Evolutionary conservation across 257 asterid genomes (phyloP).

Genomic region (Eustoma russellianum): DNA sequence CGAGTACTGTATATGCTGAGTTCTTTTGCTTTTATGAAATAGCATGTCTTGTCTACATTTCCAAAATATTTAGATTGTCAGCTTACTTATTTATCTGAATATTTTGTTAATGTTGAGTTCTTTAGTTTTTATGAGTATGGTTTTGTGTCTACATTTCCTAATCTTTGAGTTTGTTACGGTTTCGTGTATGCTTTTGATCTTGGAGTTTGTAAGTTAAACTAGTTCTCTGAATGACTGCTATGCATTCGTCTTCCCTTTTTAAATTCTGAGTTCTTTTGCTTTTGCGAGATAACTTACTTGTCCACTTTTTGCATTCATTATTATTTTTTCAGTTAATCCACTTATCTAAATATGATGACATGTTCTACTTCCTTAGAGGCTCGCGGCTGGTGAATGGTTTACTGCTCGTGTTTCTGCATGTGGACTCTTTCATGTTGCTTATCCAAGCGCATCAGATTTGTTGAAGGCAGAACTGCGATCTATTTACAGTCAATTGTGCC

Average conservation of each 20-base stretch:
- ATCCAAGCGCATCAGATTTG: constrained; percentile 67
- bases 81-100: neutral
- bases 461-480: constrained; percentile 78
- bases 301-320: too few relatives aligned
- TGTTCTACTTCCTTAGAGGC: constrained; percentile 36
- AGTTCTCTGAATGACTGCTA: too few relatives aligned
- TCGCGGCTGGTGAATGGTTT: constrained; percentile 97
- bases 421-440: constrained; percentile 88
- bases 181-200: too few relatives aligned
- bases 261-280: too few relatives aligned
- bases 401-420: constrained; percentile 96
- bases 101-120: neutral
- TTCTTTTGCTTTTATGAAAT: neutral
- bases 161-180: too few relatives aligned
- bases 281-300: too few relatives aligned
- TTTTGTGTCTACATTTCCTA: too few relatives aligned
- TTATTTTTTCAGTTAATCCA: too few relatives aligned
- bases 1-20: neutral
- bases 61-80: neutral
- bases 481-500: constrained; percentile 69
- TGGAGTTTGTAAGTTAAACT: too few relatives aligned
- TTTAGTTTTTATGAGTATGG: neutral
- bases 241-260: too few relatives aligned
- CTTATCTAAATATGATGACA: neutral
- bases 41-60: neutral